phyloP scores from a whole-genome alignment of 768 basidiomycete genomes.

The Phaffia australis region DNA sequence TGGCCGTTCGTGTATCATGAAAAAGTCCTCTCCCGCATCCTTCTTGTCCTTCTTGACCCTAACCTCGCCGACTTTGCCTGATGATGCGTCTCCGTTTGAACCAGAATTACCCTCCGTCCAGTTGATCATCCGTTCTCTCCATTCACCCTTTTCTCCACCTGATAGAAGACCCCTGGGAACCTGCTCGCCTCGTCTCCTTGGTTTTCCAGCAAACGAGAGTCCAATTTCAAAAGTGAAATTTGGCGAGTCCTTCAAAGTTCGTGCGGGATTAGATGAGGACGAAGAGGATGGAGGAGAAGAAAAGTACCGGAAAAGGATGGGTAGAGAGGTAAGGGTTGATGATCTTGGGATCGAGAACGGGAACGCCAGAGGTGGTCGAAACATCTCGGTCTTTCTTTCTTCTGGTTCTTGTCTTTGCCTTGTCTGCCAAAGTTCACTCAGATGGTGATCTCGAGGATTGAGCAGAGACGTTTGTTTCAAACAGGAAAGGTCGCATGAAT shows the following conservation, averaged over 20 bases:
- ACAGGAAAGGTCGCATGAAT: too few relatives aligned
- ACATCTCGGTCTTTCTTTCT: too few relatives aligned
- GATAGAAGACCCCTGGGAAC: conserved; percentile 11
- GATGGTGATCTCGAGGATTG: too few relatives aligned
- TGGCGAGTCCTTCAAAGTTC: neutral
- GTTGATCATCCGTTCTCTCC: conserved; percentile 20
- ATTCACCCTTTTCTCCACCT: conserved; percentile 13
- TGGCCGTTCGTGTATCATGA: conserved; percentile 11
- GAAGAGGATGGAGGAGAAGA: neutral
- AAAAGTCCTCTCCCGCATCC: conserved; percentile 24
- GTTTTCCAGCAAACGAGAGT: conserved; percentile 23
- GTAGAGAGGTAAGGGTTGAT: too few relatives aligned
- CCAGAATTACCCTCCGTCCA: neutral
- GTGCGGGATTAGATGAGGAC: neutral
- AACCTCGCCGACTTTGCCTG: too few relatives aligned
- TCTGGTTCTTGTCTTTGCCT: too few relatives aligned
- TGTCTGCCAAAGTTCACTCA: too few relatives aligned
- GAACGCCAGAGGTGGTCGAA: too few relatives aligned
- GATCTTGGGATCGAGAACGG: too few relatives aligned
- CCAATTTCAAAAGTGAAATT: conserved; percentile 16
- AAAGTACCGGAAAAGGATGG: neutral
- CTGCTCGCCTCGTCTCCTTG: conserved; percentile 9
- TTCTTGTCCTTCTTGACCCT: neutral
- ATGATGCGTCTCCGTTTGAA: too few relatives aligned
- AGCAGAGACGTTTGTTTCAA: too few relatives aligned